A percentile compares a stretch with the other conserved stretches of the same genome.
phyloP scores from a whole-genome alignment of 352 stramenopile genomes.

The Phytophthora crassamura region DNA sequence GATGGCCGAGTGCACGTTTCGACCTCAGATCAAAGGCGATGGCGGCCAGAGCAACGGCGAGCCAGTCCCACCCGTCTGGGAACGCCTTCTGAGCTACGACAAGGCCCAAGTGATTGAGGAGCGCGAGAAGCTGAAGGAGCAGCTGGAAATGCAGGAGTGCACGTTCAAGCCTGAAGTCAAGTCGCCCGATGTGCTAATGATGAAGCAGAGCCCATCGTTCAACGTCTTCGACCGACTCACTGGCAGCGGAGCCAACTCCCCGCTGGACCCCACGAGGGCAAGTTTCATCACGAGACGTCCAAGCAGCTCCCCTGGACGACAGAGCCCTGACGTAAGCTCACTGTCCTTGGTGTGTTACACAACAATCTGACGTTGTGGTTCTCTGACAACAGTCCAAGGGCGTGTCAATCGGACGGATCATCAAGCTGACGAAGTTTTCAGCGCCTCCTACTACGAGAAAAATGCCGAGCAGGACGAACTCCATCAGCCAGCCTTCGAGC shows the following conservation, averaged over 20 bases:
- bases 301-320: conserved; percentile 26
- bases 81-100: conserved; percentile 76
- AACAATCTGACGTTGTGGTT: conserved; percentile 13
- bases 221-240: conserved; percentile 57
- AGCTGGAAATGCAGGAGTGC: conserved; percentile 77
- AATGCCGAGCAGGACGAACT: conserved; percentile 20
- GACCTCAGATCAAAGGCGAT: conserved; percentile 64
- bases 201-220: conserved; percentile 44
- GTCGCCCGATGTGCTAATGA: conserved; percentile 49
- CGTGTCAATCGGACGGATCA: conserved; percentile 48
- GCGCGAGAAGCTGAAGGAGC: conserved; percentile 72
- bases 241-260: conserved; percentile 22
- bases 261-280: conserved; percentile 16
- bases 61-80: conserved; percentile 66
- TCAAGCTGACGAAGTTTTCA: conserved; percentile 54
- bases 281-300: conserved; percentile 35
- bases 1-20: conserved; percentile 84
- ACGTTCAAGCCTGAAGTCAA: conserved; percentile 86
- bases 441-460: conserved; percentile 27
- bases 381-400: conserved; percentile 19
- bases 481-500: conserved; percentile 39
- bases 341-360: background rate
- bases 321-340: conserved; percentile 34
- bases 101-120: conserved; percentile 85
- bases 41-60: conserved; percentile 38